Evolutionary conservation across 2,329 filamentous ascomycete genomes (phyloP), one percentile per base, ranked within the genome.

Genomic region (Eutypella sp.): DNA sequence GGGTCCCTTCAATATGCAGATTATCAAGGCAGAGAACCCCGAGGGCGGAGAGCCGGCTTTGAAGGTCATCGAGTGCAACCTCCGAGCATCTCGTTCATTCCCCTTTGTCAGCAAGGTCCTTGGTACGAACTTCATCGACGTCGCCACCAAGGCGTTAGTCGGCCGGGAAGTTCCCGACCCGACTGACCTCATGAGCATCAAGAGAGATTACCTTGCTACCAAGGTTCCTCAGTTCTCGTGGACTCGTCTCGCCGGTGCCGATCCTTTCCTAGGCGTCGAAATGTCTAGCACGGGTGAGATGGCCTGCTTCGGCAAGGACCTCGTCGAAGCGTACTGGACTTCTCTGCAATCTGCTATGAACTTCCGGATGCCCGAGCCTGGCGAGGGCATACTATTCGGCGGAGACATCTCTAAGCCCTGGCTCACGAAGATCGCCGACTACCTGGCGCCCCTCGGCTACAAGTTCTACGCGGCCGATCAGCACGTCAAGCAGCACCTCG

Each of bases 1-100:
- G 18, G 93, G 93, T 45, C 93, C 93, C 48, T 99, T 97, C 82
- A 99, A 99, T 79, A 97, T 99, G 92, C 93, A 99, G 67, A 95
- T 99, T 70, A 97, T 99, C 79, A 95, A 95, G 75, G 89, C 87
- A 29, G 78, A 88, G 11, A 75, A 86, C 60, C 81, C 85, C 25
- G 83, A 88, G 48, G 87, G 87, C 47, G 85, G 84, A 46, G 79
- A 85, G 62, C 81, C 87, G 27, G 76, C 80, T 23, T 81, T 97
- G 55, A 96, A 96, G 78, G 92, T 97, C 61, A 97, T 97, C 53
- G 92, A 97, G 72, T 97, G 92, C 76, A 97, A 97, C 70, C 83
- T 97, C 51, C 92, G 92, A 67, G 93, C 92, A 47, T 97, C 92
- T 49, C 90, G 92, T 52, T 97, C 92, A 1, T 97, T 97, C 84